Conservation (phyloP, 2,329 filamentous ascomycete genomes). For the Huntiella savannae region DNA sequence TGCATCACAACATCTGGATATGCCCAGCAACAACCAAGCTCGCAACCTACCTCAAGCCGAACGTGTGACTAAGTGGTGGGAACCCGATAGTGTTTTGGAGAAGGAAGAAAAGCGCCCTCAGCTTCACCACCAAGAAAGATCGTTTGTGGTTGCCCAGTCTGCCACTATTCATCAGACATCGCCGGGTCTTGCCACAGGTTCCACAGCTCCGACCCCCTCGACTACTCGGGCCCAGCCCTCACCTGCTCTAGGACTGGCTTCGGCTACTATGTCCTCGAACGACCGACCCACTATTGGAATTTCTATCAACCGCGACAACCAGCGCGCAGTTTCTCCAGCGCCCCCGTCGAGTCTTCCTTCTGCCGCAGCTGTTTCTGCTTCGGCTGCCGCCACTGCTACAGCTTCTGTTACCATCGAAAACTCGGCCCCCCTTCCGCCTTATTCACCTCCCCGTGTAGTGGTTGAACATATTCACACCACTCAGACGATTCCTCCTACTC, state of each 20-base stretch:
- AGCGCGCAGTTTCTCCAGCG: background rate
- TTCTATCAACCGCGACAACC: background rate
- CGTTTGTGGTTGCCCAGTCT: background rate
- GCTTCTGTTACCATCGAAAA: background rate
- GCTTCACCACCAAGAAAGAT: background rate
- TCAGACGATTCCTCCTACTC: slow-evolving; percentile 27
- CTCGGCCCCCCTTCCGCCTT: slow-evolving; percentile 29
- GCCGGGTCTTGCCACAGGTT: background rate
- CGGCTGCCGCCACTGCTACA: background rate
- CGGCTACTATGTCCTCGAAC: slow-evolving; percentile 12
- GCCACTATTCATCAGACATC: background rate
- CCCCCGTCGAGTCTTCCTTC: too few relatives aligned
- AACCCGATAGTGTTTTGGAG: slow-evolving; percentile 1
- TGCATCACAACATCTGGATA: background rate
- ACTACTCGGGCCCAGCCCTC: slow-evolving; percentile 5
- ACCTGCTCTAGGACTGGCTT: slow-evolving; percentile 9
- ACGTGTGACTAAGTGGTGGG: slow-evolving; percentile 5
- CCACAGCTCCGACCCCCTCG: background rate
- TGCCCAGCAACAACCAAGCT: background rate
- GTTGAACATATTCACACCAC: slow-evolving; percentile 4
- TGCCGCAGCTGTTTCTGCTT: background rate
- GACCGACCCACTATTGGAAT: slow-evolving; percentile 3
- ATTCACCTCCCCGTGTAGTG: slow-evolving; percentile 27
- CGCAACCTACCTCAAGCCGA: background rate
- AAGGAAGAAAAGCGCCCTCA: background rate